Evolutionary conservation across 352 stramenopile genomes (phyloP), one percentile per base, ranked within the genome.

Genomic region (Phytophthora macrochlamydospora): DNA sequence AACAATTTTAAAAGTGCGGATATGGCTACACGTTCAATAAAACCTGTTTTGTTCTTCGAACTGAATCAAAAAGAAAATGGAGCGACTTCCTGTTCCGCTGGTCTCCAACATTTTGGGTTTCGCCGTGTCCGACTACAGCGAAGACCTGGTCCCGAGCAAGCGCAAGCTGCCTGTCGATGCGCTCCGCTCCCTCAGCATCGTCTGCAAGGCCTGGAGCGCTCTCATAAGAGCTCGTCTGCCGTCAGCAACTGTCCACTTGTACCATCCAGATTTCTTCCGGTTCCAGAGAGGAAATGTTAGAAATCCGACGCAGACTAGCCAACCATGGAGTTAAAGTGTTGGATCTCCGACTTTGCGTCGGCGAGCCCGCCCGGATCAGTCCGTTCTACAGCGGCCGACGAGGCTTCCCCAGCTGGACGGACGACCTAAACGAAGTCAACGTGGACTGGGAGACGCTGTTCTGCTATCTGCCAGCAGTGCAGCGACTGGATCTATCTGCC

Each of bases 291-390:
- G 63, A 74, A 49, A 18, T 74, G 37, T 24, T 59, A 30, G 46
- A 12, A 9, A 54, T 62, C 18, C 29, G n/a, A 29, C 67, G 57
- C 3, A 28, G 18, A 0, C 45, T 65, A 13, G 18, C 29, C 24
- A 35, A 69, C 6, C 56, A 69, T 31, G 71, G 76, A 24, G 5
- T 40, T 28, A 48, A 58, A 59, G 51, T 85, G 13, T 42, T 68
- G 7, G 60, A 75, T 28, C 58, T 83, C 35, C 59, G 43, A n/a
- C 43, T 85, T 24, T 59, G 54, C 44, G 63, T 85, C 52, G 71
- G 71, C 9, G 33, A 63, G 7, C 35, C 58, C 2, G 29, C 45
- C 2, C 50, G 30, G 53, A 11, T 32, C 57, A 2, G 29, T 32
- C 5, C 56, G 11, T 24, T 51, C 29, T 31, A 37, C 29, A 3